Evolutionary conservation across 306 rosid species (phyloP).

Genomic region (Crataegus laevigata): DNA sequence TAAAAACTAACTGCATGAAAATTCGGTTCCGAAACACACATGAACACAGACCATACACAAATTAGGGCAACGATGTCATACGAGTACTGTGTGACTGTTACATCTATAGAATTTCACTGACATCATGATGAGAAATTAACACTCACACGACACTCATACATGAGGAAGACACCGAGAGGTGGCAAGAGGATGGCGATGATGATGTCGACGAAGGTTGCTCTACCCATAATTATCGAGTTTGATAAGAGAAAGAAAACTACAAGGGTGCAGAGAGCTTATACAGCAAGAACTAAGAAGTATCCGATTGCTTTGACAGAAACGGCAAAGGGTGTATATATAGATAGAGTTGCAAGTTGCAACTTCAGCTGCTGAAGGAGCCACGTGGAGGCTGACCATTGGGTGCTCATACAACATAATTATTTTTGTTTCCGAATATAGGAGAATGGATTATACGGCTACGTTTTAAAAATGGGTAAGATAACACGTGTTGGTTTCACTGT

Average conservation of each 20-base stretch:
- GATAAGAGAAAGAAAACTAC: background rate
- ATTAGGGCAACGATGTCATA: no score
- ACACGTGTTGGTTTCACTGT: background rate
- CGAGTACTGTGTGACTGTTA: no score
- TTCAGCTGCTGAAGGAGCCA: background rate
- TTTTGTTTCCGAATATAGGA: background rate
- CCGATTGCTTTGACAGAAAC: background rate
- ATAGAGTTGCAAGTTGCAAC: background rate
- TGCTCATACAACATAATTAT: background rate
- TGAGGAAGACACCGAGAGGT: constrained; percentile 90
- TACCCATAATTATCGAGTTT: constrained; percentile 8
- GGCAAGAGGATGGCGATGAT: constrained; percentile 71
- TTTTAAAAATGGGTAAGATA: background rate
- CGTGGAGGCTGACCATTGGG: background rate
- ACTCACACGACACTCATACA: constrained; percentile 52
- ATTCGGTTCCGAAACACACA: no score
- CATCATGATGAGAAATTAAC: background rate
- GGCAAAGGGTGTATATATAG: background rate
- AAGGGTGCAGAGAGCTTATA: background rate
- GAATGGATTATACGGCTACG: background rate
- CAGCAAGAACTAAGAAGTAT: background rate
- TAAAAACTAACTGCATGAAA: background rate
- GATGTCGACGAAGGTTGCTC: constrained; percentile 52
- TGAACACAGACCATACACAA: no score
- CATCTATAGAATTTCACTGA: no score